Base-by-base conservation (phyloP, 768 basidiomycete species). In the Lactarius psammicola region DNA sequence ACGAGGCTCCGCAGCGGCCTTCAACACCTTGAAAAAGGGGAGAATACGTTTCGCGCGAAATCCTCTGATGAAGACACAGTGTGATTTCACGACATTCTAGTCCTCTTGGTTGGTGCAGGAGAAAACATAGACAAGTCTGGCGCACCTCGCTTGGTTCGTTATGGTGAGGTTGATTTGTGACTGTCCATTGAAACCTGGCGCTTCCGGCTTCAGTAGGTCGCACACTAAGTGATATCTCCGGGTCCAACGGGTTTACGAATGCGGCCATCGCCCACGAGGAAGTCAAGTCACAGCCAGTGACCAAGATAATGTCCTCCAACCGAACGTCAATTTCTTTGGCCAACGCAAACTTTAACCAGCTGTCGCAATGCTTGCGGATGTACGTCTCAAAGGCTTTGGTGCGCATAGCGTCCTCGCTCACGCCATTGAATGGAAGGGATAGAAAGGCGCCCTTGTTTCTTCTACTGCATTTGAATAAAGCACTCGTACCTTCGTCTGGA, bases 261-360 rank as follows among this genome's bases (percentile, higher is more conserved):
- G 36, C 23, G 28, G 38, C 56, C 9, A 42, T 46, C 9, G 60
- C 65, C 65, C 65, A 66, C 10, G 65, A 51, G 13, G 28, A 23
- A 20, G 55, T 56, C 23, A 61, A 26, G 13, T 54, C 57, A 49
- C 65, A 56, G 0, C 65, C 65, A 8, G 65, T 11, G 4, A 66
- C 60, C n/a, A 66, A 55, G 23, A 66, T 66, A 2, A 66, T 44
- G 26, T 66, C 65, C 33, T 66, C 65, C 65, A 66, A 34, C 7
- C 46, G 62, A 30, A 59, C 62, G 23, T 31, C 62, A 1, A 66
- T 46, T 3, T 4, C 4, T 15, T 42, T 38, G 9, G n/a, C 11
- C 13, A 53, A 15, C 26, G 65, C 36, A 53, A 63, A 53, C 6
- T 9, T 18, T 4, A 42, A 56, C 65, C 65, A 66, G 7, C 6